These are phyloP conservation scores for Carallia pectinifolia DNA, from an alignment of 345 rosid species.

Conservation along the genomic window DNA sequence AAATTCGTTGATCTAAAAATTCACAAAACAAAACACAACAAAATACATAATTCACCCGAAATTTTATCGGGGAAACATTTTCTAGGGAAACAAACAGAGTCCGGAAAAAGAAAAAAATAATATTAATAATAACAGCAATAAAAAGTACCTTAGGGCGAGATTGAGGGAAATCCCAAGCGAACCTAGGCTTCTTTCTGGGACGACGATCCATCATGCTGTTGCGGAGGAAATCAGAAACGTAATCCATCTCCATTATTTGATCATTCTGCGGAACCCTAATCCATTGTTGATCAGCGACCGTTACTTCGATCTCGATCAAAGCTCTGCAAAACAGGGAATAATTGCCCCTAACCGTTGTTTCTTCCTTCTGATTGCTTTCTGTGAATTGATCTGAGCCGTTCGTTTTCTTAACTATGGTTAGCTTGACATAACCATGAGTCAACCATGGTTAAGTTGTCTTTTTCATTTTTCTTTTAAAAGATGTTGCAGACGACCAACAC, in stretches of 20 bases:
- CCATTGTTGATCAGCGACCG: constrained; percentile 4
- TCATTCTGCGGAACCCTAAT: not conserved
- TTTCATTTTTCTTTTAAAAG: not conserved
- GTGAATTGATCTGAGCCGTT: constrained; percentile 19
- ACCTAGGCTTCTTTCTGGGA: constrained; percentile 57
- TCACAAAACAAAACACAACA: not conserved
- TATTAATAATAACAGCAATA: not conserved
- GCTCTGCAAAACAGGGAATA: not conserved
- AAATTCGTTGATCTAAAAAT: not conserved
- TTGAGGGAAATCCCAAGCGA: constrained; percentile 57
- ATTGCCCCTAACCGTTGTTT: constrained; percentile 18
- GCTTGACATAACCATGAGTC: not conserved
- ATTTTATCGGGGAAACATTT: not conserved
- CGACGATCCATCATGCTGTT: constrained; percentile 59
- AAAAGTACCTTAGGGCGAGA: constrained; percentile 42
- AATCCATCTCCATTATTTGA: constrained; percentile 54
- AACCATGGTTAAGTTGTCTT: constrained; percentile 19
- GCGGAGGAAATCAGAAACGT: constrained; percentile 43
- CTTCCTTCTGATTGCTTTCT: not conserved
- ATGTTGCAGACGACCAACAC: no score
- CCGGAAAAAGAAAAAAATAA: not conserved
- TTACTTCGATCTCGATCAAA: not conserved
- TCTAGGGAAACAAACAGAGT: not conserved
- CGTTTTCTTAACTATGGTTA: constrained; percentile 5
- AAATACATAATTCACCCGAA: not conserved